Conservation (phyloP, 106 monocot genomes). For the Alisma plantagoaquatica region DNA sequence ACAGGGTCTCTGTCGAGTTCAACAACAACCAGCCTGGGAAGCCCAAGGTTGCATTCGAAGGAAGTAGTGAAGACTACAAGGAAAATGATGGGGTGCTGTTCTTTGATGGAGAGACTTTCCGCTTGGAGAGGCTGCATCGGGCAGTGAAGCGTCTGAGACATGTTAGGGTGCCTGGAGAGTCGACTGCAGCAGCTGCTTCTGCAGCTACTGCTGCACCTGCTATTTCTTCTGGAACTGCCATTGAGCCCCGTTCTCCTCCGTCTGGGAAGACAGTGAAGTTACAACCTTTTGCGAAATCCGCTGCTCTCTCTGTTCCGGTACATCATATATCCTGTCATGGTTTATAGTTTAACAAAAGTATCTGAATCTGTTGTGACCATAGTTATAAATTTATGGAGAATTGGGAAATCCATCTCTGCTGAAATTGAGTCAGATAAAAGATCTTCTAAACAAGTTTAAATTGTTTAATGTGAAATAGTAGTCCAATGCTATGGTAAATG, state of each 20-base stretch:
- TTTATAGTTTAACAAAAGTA: not conserved
- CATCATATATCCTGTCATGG: constrained; percentile 2
- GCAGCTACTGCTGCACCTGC: constrained; percentile 15
- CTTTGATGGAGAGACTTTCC: constrained; percentile 86
- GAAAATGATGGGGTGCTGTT: constrained; percentile 93
- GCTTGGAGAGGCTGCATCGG: constrained; percentile 75
- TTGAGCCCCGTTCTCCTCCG: constrained; percentile 62
- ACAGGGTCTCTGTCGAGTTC: constrained; percentile 84
- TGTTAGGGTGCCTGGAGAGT: constrained; percentile 65
- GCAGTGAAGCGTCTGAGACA: constrained; percentile 90
- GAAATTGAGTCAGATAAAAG: too few relatives aligned
- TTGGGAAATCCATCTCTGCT: too few relatives aligned
- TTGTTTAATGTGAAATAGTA: too few relatives aligned
- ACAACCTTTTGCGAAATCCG: constrained; percentile 34
- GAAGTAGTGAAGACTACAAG: constrained; percentile 86
- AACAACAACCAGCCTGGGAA: constrained; percentile 93
- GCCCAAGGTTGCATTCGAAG: constrained; percentile 89
- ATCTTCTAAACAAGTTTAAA: too few relatives aligned
- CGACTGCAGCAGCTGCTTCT: constrained; percentile 14
- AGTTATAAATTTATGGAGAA: too few relatives aligned
- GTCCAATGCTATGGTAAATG: too few relatives aligned
- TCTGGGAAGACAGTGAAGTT: constrained; percentile 43
- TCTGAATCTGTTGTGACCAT: too few relatives aligned
- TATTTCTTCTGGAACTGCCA: constrained; percentile 18
- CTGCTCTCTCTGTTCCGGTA: constrained; percentile 52